Evolutionary conservation across 2,329 filamentous ascomycete genomes (phyloP).

Genomic region (Cladophialophora yegresii): DNA sequence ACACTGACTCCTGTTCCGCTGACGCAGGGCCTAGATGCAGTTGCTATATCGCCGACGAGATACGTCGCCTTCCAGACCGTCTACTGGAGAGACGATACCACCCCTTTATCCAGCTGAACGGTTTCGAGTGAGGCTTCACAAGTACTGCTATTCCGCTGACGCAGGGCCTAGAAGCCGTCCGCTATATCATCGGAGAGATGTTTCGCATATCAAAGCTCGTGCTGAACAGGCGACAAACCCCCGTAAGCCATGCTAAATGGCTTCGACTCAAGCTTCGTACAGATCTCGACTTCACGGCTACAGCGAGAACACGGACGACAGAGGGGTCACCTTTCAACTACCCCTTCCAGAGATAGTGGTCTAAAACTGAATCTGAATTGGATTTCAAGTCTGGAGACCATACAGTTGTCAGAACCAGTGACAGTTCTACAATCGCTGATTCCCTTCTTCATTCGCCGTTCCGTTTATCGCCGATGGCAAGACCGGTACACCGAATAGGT

Average conservation of each 20-base stretch:
- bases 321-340: background rate
- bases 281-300: background rate
- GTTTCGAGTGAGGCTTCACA: background rate
- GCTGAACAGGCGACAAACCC: background rate
- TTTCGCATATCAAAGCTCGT: background rate
- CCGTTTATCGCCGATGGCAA: background rate
- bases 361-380: background rate
- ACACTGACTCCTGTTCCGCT: constrained; percentile 1
- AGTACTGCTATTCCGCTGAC: background rate
- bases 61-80: constrained; percentile 3
- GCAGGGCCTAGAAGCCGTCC: background rate
- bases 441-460: background rate
- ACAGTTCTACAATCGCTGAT: background rate
- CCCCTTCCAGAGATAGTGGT: background rate
- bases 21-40: background rate
- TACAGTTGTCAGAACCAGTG: background rate
- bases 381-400: background rate
- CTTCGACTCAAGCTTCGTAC: background rate
- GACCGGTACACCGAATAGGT: background rate
- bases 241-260: background rate
- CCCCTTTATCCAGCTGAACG: background rate
- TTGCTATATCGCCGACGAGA: background rate
- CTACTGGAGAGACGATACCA: background rate
- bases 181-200: background rate
- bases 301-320: no score